Evolutionary conservation across 179 eudicot species (phyloP).

Genomic region (Beta macrorhiza): DNA sequence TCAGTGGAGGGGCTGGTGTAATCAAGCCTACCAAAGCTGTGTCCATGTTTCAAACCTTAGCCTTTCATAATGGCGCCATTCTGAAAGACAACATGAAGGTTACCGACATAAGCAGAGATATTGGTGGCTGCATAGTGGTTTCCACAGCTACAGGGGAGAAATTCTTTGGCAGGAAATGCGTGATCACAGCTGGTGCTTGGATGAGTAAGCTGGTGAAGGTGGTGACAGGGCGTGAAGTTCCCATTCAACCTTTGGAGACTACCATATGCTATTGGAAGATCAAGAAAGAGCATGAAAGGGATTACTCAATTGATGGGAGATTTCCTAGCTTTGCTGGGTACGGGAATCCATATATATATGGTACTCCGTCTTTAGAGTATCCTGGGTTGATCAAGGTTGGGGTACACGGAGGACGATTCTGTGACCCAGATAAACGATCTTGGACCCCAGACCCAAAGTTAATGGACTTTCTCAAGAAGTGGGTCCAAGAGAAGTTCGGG

Average conservation of each 20-base stretch:
- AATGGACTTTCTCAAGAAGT: conserved; percentile 34
- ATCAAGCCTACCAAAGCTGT: conserved; percentile 92
- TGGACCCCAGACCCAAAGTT: conserved; percentile 39
- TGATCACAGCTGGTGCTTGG: conserved; percentile 74
- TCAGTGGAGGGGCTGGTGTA: conserved; percentile 63
- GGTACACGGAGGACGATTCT: conserved; percentile 56
- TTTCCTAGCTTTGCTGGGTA: conserved; percentile 82
- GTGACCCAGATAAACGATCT: conserved; percentile 60
- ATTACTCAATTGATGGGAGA: conserved; percentile 45
- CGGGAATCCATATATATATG: conserved; percentile 63
- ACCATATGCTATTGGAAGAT: conserved; percentile 63
- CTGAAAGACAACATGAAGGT: conserved; percentile 62
- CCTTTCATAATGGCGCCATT: conserved; percentile 53
- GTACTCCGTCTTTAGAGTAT: conserved; percentile 75
- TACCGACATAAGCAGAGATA: conserved; percentile 18
- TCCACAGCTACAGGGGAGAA: conserved; percentile 26
- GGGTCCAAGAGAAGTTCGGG: conserved; percentile 53
- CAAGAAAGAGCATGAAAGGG: conserved; percentile 46
- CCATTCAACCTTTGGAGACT: conserved; percentile 67
- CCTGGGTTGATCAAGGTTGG: conserved; percentile 71
- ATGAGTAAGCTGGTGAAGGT: conserved; percentile 42
- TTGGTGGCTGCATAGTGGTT: conserved; percentile 36
- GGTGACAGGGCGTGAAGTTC: conserved; percentile 36
- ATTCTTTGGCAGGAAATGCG: conserved; percentile 61
- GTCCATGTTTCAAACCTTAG: conserved; percentile 77